A percentile compares a stretch with the other conserved stretches of the same genome.
These are phyloP conservation scores for Glomus cerebriforme DNA, from an alignment of 192 early-diverging fungal genomes.

Conservation along the genomic window DNA sequence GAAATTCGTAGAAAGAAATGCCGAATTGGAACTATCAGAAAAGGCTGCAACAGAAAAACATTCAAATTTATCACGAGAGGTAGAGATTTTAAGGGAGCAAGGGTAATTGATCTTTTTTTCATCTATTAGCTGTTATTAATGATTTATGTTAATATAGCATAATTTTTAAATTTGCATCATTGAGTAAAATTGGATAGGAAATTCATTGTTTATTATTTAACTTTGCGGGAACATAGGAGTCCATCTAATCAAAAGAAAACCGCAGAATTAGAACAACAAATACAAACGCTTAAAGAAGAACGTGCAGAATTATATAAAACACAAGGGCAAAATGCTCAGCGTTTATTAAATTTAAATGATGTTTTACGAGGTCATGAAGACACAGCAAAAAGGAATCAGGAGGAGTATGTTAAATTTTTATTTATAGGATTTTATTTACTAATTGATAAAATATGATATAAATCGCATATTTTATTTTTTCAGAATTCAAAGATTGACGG, in stretches of 20 bases:
- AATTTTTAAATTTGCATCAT: background rate
- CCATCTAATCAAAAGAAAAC: constrained; percentile 65
- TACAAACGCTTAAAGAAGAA: constrained; percentile 82
- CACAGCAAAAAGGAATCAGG: constrained; percentile 52
- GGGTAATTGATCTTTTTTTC: constrained; percentile 35
- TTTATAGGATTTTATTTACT: too few relatives aligned
- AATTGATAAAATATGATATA: background rate
- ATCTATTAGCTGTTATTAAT: background rate
- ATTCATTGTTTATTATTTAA: too few relatives aligned
- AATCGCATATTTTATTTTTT: background rate
- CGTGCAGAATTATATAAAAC: constrained; percentile 85
- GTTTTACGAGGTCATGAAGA: constrained; percentile 63
- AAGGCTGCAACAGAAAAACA: constrained; percentile 37
- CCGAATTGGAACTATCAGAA: constrained; percentile 39
- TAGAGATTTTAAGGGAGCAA: constrained; percentile 42
- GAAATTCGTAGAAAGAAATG: constrained; percentile 45
- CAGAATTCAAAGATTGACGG: constrained; percentile 46
- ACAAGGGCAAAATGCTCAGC: constrained; percentile 89
- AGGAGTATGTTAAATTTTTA: constrained; percentile 63
- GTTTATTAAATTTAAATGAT: constrained; percentile 85
- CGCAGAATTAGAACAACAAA: constrained; percentile 72
- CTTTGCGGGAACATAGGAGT: constrained; percentile 33
- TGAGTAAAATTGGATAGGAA: background rate
- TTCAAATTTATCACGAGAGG: constrained; percentile 42
- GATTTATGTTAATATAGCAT: background rate